Base-by-base conservation (phyloP, 345 rosid species). In the Gossypium sturtianum region DNA sequence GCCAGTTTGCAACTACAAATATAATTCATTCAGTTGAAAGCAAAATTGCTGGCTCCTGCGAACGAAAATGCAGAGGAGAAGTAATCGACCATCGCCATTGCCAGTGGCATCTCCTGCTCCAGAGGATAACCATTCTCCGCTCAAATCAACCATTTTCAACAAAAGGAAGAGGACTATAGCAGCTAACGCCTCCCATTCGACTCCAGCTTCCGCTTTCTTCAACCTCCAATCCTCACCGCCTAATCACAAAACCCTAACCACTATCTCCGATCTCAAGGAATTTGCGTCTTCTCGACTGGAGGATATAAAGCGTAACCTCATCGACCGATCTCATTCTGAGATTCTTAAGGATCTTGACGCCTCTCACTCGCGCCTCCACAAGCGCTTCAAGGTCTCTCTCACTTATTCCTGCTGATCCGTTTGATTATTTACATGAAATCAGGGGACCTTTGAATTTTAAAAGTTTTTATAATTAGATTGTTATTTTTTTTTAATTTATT, bases 331-430 rank as follows among this genome's bases (percentile, higher is more conserved):
- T 56, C 87, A 87, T 75, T 81, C 88, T 1, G 83, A 79, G 85
- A 86, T 88, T 71, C 78, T 86, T 74, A 78, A 83, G 73, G 89
- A 86, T 57, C 76, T 86, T 56, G 86, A 88, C 38, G 85, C 89
- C 29, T 83, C 87, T 74, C 83, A 76, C 57, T 81, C 87, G 60
- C 86, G 88, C 56, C 84, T 88, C 78, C 83, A 83, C 25, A 88
- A 88, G 80, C 87, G 88, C 74, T 79, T 78, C 82, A 84, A 88
- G 89, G 91, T 2, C 62, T 61, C 64, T 53, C 38, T 59, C 41
- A 12, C 38, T 5, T 19, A 13, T 41, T 41, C 49, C 47, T 10
- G 12, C 12, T 8, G 16, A 9, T 57, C 43, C n/a, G 57, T 25
- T 49, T 48, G 57, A 23, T 68, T 48, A 48, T 49, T 23, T 68